A percentile compares a stretch with the other conserved stretches of the same genome.
Evolutionary conservation across 371 early-diverging fungal species (phyloP).

Genomic region (Syncephalastrum racemosum): DNA sequence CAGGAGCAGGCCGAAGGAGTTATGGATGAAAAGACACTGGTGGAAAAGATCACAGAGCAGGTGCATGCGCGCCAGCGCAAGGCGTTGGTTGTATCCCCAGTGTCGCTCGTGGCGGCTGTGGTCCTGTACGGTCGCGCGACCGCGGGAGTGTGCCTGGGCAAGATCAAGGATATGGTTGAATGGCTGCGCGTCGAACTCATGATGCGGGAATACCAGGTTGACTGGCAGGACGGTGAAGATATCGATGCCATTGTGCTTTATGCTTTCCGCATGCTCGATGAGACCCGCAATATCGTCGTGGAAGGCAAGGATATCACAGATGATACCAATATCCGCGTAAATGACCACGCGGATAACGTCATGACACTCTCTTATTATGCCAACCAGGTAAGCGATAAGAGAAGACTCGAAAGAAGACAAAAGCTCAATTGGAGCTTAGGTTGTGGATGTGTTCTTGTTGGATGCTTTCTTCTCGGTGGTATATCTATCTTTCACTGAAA

Average conservation of each 20-base stretch:
- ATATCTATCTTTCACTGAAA: slow-evolving; percentile 42
- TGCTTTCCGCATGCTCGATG: slow-evolving; percentile 43
- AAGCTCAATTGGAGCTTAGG: slow-evolving; percentile 6
- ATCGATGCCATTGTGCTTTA: slow-evolving; percentile 37
- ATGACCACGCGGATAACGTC: slow-evolving; percentile 54
- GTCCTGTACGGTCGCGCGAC: slow-evolving; percentile 48
- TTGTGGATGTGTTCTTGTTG: slow-evolving; percentile 37
- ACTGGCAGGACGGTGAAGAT: slow-evolving; percentile 54
- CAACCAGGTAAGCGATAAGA: slow-evolving; percentile 32
- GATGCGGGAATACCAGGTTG: slow-evolving; percentile 24
- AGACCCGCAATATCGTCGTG: slow-evolving; percentile 44
- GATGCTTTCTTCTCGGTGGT: slow-evolving; percentile 51
- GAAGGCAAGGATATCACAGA: slow-evolving; percentile 48
- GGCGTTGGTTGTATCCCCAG: slow-evolving; percentile 40
- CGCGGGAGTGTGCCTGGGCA: slow-evolving; percentile 45
- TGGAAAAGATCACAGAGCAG: slow-evolving; percentile 28
- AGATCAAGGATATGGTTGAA: slow-evolving; percentile 45
- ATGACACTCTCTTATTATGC: slow-evolving; percentile 52
- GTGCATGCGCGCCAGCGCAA: slow-evolving; percentile 41
- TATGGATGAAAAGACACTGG: slow-evolving; percentile 24
- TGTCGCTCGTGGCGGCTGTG: slow-evolving; percentile 36
- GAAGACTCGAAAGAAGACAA: not conserved
- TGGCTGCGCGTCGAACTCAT: slow-evolving; percentile 42
- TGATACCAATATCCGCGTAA: slow-evolving; percentile 49
- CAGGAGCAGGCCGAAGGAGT: slow-evolving; percentile 37